Evolutionary conservation across 2,329 filamentous ascomycete species (phyloP), one percentile per base, ranked within the genome.

Genomic region (Pseudocercospora musae): DNA sequence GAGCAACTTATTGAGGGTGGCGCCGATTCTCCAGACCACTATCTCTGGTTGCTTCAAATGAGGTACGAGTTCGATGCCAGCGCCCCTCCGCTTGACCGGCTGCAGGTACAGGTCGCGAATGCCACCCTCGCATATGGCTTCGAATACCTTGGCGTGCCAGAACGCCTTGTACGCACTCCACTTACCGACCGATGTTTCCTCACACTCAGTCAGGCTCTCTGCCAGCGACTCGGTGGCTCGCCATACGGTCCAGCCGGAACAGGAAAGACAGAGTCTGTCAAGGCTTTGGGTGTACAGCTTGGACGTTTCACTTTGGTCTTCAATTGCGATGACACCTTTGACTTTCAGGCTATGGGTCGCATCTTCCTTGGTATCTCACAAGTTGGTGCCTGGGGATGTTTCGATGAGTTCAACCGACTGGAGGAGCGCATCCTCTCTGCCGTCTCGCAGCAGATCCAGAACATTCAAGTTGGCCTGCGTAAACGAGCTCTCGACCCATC

Each of bases 341-440:
- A 99, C 77, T 99, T 98, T 83, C 95, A 99, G 74, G 95, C 95
- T 56, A 99, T 99, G 95, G 96, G 96, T 13, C 91, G 95, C 70
- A 99, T 99, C 71, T 99, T 99, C 85, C 84, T 99, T 37, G 95
- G 95, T 84, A 96, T 99, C 66, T 99, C 96, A 76, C 95, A 99
- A 77, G 95, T 99, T 53, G 95, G 95, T 76, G 95, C 95, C 4
- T 99, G 95, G 95, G 96, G 96, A 72, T 99, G 95, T 81, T 99
- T 99, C 78, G 95, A 99, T 74, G 95, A 99, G 81, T 99, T 99
- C 83, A 99, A 99, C 78, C 91, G 95, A 84, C 83, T 99, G 20
- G 95, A 99, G 73, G 95, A 99, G 80, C 88, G 95, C 67, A 99
- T 99, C 64, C 79, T 99, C 64, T 99, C 96, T 49, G 95, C 95